A percentile compares a stretch with the other conserved stretches of the same genome.
phyloP scores from a whole-genome alignment of 495 filamentous ascomycete genomes.

The Tuber calosporum region DNA sequence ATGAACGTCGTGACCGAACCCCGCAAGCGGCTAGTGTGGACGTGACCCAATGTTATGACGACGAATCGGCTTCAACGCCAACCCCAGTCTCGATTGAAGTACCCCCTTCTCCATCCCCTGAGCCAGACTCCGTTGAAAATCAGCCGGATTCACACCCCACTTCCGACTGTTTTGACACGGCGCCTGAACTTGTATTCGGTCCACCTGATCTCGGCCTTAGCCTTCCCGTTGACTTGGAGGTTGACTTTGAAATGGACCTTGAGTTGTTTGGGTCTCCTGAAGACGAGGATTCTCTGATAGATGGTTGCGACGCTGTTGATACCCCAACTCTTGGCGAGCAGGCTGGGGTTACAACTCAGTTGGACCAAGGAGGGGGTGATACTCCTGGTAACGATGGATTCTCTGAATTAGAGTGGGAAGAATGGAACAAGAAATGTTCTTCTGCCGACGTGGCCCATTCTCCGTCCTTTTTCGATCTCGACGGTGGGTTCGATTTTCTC shows the following conservation, averaged over 20 bases:
- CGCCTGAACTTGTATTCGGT: neutral
- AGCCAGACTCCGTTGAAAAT: neutral
- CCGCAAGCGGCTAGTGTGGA: neutral
- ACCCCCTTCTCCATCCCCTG: neutral
- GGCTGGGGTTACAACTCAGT: conserved; percentile 21
- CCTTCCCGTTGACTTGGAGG: conserved; percentile 9
- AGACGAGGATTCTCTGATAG: conserved; percentile 26
- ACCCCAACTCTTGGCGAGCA: conserved; percentile 40
- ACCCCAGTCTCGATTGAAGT: neutral
- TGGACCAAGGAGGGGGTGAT: neutral
- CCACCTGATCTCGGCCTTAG: neutral
- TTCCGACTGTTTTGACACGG: neutral
- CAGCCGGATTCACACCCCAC: neutral
- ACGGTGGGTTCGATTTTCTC: neutral
- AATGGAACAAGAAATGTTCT: neutral
- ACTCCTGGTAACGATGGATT: neutral
- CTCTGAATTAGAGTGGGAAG: conserved; percentile 1
- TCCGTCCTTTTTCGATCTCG: neutral
- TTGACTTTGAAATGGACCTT: conserved; percentile 23
- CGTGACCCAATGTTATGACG: neutral
- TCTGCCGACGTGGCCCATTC: neutral
- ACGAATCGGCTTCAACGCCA: neutral
- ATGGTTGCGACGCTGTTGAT: conserved; percentile 42
- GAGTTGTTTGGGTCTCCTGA: conserved; percentile 21
- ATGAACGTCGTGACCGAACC: neutral